Base-by-base conservation (phyloP, 208 protist species). In the Wallacemonas sp. region DNA sequence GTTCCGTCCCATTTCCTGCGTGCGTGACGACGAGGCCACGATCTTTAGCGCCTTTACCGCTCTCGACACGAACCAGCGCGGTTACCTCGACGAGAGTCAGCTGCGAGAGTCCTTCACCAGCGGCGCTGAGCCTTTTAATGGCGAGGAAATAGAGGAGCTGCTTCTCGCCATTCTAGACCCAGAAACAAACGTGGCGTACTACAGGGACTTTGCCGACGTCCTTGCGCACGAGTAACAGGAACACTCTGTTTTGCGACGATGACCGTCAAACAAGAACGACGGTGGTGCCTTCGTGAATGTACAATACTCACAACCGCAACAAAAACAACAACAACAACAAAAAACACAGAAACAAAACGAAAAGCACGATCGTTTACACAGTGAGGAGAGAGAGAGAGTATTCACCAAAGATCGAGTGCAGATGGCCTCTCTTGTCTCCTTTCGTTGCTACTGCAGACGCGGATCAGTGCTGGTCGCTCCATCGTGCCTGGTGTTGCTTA, bases 91-190 rank as follows among this genome's bases (percentile, higher is more conserved):
- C 32, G 52, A 64, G 4, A 76, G 78, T 2, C 79, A 94, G 43
- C 62, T 97, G 21, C 80, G 84, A n/a, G 48, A 69, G 27, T 69
- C 75, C 27, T 74, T 97, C 61, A 78, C 72, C 32, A 65, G 63
- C 47, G 73, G 70, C 27, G 77, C 76, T 0, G 93, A 97, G 33
- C 52, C 57, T 3, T 84, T 97, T 39, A 88, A 74, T 21, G 60
- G 70, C 5, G 83, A 96, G 24, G 93, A 97, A 65, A 68, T 87
- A 29, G 81, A 94, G 23, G 79, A 95, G 38, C 89, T 97, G 76
- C 75, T 92, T 44, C 30, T 78, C 19, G 88, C 88, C 8, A 78
- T 89, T 21, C 54, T 75, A 6, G 93, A 96, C 61, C 87, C 90
- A 3, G 82, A 91, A 52, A 86, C 72, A 46, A 81, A 85, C 26